Conservation (phyloP, 2,329 filamentous ascomycete species). For the Chrysoporthe puriensis region DNA sequence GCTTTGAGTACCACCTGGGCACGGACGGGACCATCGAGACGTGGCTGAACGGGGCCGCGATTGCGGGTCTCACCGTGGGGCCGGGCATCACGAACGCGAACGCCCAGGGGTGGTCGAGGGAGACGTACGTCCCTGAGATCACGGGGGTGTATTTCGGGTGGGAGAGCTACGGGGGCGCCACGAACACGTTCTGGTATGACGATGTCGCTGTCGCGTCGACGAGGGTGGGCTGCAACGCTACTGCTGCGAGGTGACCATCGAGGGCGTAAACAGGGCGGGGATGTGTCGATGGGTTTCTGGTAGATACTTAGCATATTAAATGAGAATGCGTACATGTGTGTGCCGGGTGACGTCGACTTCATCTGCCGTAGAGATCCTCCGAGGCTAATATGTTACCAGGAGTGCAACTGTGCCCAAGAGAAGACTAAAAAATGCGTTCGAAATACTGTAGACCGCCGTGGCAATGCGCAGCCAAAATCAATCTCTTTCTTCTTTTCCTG, state of each 20-base stretch:
- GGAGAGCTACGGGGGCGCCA: slow-evolving; percentile 64
- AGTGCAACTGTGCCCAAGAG: too few species aligned
- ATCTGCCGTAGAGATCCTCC: too few species aligned
- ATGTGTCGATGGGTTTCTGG: not conserved
- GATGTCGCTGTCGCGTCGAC: slow-evolving; percentile 55
- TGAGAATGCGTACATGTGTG: not conserved
- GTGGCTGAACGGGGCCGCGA: slow-evolving; percentile 57
- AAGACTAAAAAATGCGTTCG: too few species aligned
- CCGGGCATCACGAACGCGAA: slow-evolving; percentile 54
- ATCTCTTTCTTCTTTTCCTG: not conserved
- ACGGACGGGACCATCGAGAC: slow-evolving; percentile 63
- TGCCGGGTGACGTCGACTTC: too few species aligned
- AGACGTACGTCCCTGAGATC: slow-evolving; percentile 53
- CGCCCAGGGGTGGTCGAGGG: slow-evolving; percentile 56
- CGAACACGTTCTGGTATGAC: slow-evolving; percentile 67
- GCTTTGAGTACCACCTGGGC: slow-evolving; percentile 64
- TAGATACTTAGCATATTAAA: not conserved
- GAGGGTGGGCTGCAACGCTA: slow-evolving; percentile 49
- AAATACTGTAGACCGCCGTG: too few species aligned
- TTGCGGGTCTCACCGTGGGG: slow-evolving; percentile 55
- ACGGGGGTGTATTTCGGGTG: slow-evolving; percentile 64
- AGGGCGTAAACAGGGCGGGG: not conserved
- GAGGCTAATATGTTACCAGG: too few species aligned
- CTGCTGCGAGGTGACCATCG: not conserved
- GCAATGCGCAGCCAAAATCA: not conserved